Evolutionary conservation across 495 filamentous ascomycete species (phyloP), one percentile per base, ranked within the genome.

Genomic region (Talaromyces ruber): DNA sequence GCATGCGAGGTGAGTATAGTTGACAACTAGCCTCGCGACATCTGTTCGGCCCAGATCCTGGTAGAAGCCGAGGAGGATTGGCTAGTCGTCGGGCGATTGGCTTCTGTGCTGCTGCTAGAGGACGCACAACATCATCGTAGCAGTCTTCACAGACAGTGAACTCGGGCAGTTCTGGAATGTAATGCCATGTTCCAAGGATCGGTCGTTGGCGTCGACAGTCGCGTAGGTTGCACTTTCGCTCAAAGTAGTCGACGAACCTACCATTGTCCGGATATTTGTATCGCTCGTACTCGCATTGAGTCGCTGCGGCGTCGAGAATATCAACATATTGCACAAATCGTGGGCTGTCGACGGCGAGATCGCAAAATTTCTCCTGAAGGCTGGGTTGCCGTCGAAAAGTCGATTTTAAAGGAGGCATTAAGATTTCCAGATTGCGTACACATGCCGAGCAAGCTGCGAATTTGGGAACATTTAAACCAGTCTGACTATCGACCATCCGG

Each of bases 1-100:
- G 79, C 86, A 92, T 92, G n/a, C 85, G 82, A 9, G 79, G 72
- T n/a, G 86, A 88, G 64, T 89, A 92, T 6, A 93, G 74, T 71
- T 90, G 87, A 66, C 90, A 94, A 21, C 79, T 81, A 0, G 80
- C 84, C 37, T 83, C 74, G 4, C 79, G 74, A 22, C 71, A 71
- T 4, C 69, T 70, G 59, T 81, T 74, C 28, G 77, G 74, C 22
- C 70, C 71, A 58, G 82, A 75, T 30, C 79, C 74, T 1, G 78
- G 78, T 6, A 80, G 70, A 1, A 76, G 67, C 26, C 78, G 76
- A 65, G 76, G 68, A 4, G 74, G 71, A 4, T 71, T 69, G 16
- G 73, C 79, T 66, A 92, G 86, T 62, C 80, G 77, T 1, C 76
- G 71, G 0, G 88, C 84, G 22, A 92, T 72, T 0, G 79, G 72